A percentile compares a stretch with the other conserved stretches of the same genome.
phyloP scores from a whole-genome alignment of 306 rosid species.

The Medicago lupulina region DNA sequence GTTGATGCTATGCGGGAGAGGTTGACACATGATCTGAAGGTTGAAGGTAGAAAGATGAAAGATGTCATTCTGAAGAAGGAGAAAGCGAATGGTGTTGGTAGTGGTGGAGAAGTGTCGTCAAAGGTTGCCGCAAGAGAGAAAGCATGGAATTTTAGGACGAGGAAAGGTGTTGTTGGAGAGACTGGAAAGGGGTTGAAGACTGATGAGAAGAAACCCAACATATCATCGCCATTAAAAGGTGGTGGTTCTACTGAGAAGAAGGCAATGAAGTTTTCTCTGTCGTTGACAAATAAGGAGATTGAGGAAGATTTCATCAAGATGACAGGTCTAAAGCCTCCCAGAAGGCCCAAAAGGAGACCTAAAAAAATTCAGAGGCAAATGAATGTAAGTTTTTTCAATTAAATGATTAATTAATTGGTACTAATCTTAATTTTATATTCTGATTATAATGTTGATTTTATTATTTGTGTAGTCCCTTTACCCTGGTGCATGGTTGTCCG shows the following conservation, averaged over 20 bases:
- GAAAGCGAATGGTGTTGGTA: constrained; percentile 27
- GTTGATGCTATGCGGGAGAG: constrained; percentile 86
- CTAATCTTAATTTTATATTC: neutral
- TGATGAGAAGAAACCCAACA: constrained; percentile 53
- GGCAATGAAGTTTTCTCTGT: constrained; percentile 53
- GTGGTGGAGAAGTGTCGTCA: neutral
- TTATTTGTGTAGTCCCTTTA: constrained; percentile 51
- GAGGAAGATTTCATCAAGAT: constrained; percentile 80
- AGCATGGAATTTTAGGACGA: constrained; percentile 82
- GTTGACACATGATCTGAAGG: constrained; percentile 81
- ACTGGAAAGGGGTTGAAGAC: constrained; percentile 55
- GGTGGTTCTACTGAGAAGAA: constrained; percentile 35
- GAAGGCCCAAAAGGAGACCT: constrained; percentile 75
- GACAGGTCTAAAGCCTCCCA: constrained; percentile 71
- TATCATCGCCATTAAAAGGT: no score
- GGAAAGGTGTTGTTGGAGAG: constrained; percentile 53
- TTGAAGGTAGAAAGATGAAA: constrained; percentile 69
- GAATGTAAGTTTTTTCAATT: constrained; percentile 59
- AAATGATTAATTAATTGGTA: neutral
- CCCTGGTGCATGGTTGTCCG: constrained; percentile 81
- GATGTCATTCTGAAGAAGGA: constrained; percentile 64
- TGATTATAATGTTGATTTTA: neutral
- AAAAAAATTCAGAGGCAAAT: constrained; percentile 68
- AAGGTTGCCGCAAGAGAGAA: constrained; percentile 22
- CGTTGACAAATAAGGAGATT: constrained; percentile 73